Percentiles rank a stretch among this genome's conserved stretches.
Conservation (phyloP, 1,139 yeast species). For the Taphrina pruni region DNA sequence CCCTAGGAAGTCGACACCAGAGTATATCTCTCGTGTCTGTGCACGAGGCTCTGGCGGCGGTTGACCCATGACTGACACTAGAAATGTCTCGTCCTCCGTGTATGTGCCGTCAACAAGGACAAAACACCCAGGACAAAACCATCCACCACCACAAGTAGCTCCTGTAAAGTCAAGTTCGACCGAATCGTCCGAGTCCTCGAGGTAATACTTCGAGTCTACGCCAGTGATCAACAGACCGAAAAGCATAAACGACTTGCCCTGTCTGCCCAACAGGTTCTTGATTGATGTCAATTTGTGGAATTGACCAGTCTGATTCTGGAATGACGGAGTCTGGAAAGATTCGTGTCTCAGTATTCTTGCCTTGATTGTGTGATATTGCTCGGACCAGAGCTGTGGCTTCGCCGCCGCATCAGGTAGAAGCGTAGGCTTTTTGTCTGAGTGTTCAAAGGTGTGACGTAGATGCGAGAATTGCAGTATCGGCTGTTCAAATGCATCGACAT, state of each 20-base stretch:
- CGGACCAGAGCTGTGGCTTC: slow-evolving; percentile 48
- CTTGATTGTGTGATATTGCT: slow-evolving; percentile 64
- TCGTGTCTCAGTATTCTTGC: slow-evolving; percentile 81
- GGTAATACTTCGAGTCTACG: slow-evolving; percentile 68
- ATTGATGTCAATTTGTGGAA: slow-evolving; percentile 70
- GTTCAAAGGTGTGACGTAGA: slow-evolving; percentile 67
- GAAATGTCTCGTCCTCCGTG: slow-evolving; percentile 68
- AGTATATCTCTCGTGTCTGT: slow-evolving; percentile 69
- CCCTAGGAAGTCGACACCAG: slow-evolving; percentile 80
- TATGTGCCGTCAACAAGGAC: slow-evolving; percentile 86
- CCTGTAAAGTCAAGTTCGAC: slow-evolving; percentile 75
- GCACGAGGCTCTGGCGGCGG: slow-evolving; percentile 87
- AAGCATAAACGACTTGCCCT: slow-evolving; percentile 73
- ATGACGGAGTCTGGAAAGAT: slow-evolving; percentile 62
- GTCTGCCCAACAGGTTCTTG: slow-evolving; percentile 83
- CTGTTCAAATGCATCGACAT: slow-evolving; percentile 69
- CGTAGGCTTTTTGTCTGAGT: slow-evolving; percentile 40
- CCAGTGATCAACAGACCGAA: slow-evolving; percentile 76
- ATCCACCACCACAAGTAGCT: slow-evolving; percentile 67
- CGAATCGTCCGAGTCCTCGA: slow-evolving; percentile 82
- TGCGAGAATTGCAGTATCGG: slow-evolving; percentile 71
- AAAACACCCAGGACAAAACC: slow-evolving; percentile 78
- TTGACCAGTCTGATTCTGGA: slow-evolving; percentile 47
- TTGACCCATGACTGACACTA: slow-evolving; percentile 77
- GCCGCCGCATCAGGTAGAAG: slow-evolving; percentile 46